These are phyloP conservation scores for Poterioochromonas sp. DNA, from an alignment of 352 stramenopile genomes.

Conservation along the genomic window DNA sequence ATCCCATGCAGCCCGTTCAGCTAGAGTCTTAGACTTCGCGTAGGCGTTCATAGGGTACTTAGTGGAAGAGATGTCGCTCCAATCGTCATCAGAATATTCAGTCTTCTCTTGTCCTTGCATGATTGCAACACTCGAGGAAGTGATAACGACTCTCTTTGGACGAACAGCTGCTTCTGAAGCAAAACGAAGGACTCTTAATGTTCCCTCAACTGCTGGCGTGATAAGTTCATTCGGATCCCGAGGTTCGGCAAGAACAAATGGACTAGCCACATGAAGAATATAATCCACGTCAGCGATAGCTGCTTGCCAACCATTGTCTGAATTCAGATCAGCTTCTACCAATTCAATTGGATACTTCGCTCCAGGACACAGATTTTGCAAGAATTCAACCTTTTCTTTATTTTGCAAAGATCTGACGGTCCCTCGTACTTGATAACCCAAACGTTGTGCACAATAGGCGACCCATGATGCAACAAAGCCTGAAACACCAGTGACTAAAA, in stretches of 20 bases:
- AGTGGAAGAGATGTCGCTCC: background rate
- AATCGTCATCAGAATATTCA: slow-evolving; percentile 6
- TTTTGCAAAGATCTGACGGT: slow-evolving; percentile 8
- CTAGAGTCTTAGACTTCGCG: background rate
- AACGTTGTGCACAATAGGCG: background rate
- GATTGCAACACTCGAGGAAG: background rate
- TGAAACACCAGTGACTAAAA: slow-evolving; percentile 16
- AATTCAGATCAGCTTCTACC: slow-evolving; percentile 19
- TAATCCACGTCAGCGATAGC: slow-evolving; percentile 3
- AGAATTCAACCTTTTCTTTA: background rate
- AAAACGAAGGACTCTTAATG: background rate
- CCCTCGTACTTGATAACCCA: slow-evolving; percentile 21
- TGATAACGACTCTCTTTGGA: background rate
- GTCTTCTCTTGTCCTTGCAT: background rate
- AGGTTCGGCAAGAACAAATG: slow-evolving; percentile 6
- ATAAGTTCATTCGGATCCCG: slow-evolving; percentile 25
- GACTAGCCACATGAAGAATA: slow-evolving; percentile 23
- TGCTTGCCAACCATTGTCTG: background rate
- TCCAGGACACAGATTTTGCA: slow-evolving; percentile 10
- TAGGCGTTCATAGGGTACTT: background rate
- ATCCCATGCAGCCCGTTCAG: background rate
- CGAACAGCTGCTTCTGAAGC: background rate
- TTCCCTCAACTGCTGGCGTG: slow-evolving; percentile 17
- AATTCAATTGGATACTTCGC: background rate
- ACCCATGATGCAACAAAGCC: slow-evolving; percentile 12